Evolutionary conservation across 2,329 filamentous ascomycete genomes (phyloP), one percentile per base, ranked within the genome.

Genomic region (Botrytis elliptica): DNA sequence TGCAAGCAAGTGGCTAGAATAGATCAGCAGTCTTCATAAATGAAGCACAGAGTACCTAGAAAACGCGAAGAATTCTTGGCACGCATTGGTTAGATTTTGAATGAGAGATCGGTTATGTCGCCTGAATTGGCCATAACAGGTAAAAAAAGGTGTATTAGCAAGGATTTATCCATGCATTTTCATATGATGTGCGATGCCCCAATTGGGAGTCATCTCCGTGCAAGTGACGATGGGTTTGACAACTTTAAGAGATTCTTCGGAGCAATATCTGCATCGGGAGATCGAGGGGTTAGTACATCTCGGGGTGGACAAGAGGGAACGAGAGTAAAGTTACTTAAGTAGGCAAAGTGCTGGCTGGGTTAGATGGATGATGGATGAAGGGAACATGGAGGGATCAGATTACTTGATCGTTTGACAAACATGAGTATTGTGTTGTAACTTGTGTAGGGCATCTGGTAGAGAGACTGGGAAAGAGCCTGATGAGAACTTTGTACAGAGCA

Each of bases 11-110:
- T 60, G 60, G 60, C 12, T 14, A 64, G 62, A 63, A 44, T 18
- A 29, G 62, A 64, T 64, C 62, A 46, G 40, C 62, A 44, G 62
- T 29, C 16, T 29, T 33, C 38, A 33, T 44, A 44, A 64, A 64
- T 64, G n/a, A 64, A 64, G 42, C 42, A 55, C 52, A 55, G 6
- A 22, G 42, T 65, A 25, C 46, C 46, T 49, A 46, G 62, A 65
- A 65, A 29, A 46, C 62, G 62, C 62, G 62, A 65, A 65, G 62
- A 65, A 64, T 44, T 33, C 62, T 64, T 64, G 62, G 62, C 62
- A 64, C 62, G 40, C 40, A 46, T 44, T 44, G 16, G 9, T 18
- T 29, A 20, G 60, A 64, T 64, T 25, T n/a, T 14, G 62, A 33
- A 46, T 14, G 40, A 20, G 2, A 22, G 40, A 46, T 64, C 62